phyloP scores from a whole-genome alignment of 768 basidiomycete species.

The Leccinum variicolor region DNA sequence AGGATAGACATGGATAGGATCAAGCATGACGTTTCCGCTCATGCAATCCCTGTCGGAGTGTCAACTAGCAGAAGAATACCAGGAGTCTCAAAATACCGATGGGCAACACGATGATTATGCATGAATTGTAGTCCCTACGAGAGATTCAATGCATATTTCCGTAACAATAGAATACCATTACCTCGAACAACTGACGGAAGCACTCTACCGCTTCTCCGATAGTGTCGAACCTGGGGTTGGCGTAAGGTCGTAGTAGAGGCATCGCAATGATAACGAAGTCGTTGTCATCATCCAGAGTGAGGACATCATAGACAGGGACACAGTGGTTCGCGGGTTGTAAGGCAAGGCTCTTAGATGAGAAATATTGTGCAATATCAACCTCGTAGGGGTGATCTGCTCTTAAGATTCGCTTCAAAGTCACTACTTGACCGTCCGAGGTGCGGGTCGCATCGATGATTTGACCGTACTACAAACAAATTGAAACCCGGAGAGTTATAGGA shows the following conservation, averaged over 20 bases:
- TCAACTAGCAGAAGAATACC: neutral
- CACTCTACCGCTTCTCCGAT: neutral
- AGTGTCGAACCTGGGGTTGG: conserved; percentile 15
- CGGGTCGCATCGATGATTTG: conserved; percentile 30
- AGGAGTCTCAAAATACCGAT: neutral
- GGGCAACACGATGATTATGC: neutral
- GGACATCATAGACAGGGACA: conserved; percentile 23
- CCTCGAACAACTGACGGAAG: neutral
- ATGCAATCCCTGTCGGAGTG: neutral
- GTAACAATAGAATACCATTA: neutral
- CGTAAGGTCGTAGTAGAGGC: conserved; percentile 25
- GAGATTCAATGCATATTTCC: neutral
- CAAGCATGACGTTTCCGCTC: neutral
- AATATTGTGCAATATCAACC: conserved; percentile 19
- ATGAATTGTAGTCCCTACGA: neutral
- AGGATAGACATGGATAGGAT: neutral
- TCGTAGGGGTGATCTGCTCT: conserved; percentile 18
- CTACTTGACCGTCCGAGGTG: conserved; percentile 22
- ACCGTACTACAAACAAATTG: neutral
- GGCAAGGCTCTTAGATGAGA: conserved; percentile 9
- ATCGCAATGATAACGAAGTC: conserved; percentile 26
- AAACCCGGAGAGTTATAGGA: neutral
- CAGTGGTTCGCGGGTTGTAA: conserved; percentile 22
- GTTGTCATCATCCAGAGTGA: conserved; percentile 3
- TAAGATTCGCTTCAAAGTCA: conserved; percentile 29